Evolutionary conservation across 2,329 filamentous ascomycete genomes (phyloP).

Genomic region (Botrytis deweyae): DNA sequence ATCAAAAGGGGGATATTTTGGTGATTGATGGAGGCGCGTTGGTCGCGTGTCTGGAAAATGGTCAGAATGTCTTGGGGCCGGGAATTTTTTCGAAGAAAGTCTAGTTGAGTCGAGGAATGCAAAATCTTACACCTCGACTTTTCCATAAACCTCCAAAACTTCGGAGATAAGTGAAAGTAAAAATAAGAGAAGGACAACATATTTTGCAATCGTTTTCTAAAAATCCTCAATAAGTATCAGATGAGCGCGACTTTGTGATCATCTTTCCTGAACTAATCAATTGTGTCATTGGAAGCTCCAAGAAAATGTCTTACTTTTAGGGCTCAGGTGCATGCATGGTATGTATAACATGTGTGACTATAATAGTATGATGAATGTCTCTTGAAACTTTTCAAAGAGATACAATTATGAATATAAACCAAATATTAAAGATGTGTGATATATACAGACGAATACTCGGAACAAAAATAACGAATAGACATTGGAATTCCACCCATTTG

Average conservation of each 20-base stretch:
- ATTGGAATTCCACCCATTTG: neutral
- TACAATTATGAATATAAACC: neutral
- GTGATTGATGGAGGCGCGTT: neutral
- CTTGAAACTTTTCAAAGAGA: conserved; percentile 10
- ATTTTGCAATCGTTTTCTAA: neutral
- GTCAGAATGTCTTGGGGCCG: neutral
- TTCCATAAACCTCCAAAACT: neutral
- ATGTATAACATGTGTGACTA: neutral
- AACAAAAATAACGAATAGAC: neutral
- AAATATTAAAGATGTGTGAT: neutral
- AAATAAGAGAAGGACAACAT: neutral
- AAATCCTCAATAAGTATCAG: neutral
- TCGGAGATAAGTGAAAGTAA: neutral
- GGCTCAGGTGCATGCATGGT: conserved; percentile 2
- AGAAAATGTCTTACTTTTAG: conserved; percentile 10
- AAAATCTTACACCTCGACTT: neutral
- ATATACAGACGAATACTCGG: neutral
- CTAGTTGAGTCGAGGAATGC: neutral
- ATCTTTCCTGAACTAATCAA: neutral
- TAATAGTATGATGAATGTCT: neutral
- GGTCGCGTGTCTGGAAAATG: conserved; percentile 10
- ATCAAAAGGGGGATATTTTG: neutral
- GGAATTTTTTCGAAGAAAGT: neutral
- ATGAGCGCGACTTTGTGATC: conserved; percentile 11
- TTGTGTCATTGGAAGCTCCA: neutral